phyloP scores from a whole-genome alignment of 805 yeast genomes.

The Wickerhamiella kazuoi region DNA sequence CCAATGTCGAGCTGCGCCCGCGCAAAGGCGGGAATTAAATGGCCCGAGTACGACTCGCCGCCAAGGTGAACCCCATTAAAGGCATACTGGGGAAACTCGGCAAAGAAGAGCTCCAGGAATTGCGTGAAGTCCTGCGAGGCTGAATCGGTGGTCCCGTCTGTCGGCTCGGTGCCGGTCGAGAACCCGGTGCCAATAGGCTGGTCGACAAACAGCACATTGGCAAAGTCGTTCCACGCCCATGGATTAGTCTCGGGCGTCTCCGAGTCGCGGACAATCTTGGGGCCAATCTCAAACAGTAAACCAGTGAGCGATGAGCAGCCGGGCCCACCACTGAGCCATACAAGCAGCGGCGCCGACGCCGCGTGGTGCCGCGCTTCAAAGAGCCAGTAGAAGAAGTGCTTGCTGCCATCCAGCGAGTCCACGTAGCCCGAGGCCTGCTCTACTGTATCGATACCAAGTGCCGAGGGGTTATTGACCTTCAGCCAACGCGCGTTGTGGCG shows the following conservation, averaged over 20 bases:
- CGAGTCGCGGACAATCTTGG: slow-evolving; percentile 37
- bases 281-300: slow-evolving; percentile 65
- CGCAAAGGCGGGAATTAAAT: slow-evolving; percentile 71
- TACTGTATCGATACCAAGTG: slow-evolving; percentile 64
- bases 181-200: slow-evolving; percentile 73
- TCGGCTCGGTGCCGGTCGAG: slow-evolving; percentile 34
- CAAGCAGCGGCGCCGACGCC: slow-evolving; percentile 52
- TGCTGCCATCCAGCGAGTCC: slow-evolving; percentile 55
- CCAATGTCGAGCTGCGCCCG: slow-evolving; percentile 41
- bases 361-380: slow-evolving; percentile 76
- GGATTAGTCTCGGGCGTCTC: slow-evolving; percentile 37
- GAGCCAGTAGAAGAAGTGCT: slow-evolving; percentile 56
- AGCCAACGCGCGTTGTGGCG: too few relatives aligned
- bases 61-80: slow-evolving; percentile 50
- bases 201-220: slow-evolving; percentile 63
- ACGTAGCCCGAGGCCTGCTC: slow-evolving; percentile 65
- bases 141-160: slow-evolving; percentile 30
- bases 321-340: slow-evolving; percentile 81
- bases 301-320: slow-evolving; percentile 73
- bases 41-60: slow-evolving; percentile 76
- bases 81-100: slow-evolving; percentile 39
- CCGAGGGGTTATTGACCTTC: slow-evolving; percentile 49
- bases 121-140: slow-evolving; percentile 67
- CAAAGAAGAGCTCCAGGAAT: slow-evolving; percentile 55
- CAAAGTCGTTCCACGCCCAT: slow-evolving; percentile 62